Conservation (phyloP, 2,329 filamentous ascomycete genomes). For the Tolypocladium endophyticum region DNA sequence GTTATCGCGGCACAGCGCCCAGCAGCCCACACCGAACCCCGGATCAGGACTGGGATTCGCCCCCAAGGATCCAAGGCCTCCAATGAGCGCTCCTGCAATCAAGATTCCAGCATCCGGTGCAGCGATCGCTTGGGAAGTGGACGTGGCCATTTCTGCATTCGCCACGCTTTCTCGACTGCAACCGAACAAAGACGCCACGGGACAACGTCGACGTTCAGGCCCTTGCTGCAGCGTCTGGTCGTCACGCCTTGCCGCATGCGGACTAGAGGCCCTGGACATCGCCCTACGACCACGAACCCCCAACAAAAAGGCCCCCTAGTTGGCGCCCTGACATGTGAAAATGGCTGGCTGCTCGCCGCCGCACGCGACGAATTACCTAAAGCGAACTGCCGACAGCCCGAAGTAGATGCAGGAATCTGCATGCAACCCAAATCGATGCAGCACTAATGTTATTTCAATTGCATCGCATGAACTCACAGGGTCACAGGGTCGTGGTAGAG, state of each 20-base stretch:
- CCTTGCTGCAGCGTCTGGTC: background rate
- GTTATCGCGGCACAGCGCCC: background rate
- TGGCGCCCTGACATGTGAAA: conserved; percentile 1
- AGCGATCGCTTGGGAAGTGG: background rate
- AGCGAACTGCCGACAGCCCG: background rate
- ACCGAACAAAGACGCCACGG: background rate
- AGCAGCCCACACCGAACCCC: background rate
- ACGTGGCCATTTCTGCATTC: background rate
- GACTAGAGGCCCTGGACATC: background rate
- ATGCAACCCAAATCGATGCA: background rate
- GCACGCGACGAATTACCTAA: background rate
- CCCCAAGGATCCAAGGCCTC: background rate
- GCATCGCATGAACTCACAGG: background rate
- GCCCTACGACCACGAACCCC: background rate
- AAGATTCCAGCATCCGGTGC: background rate
- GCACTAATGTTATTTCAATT: background rate
- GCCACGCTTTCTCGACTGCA: background rate
- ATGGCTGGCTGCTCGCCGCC: background rate
- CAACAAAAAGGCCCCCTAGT: background rate
- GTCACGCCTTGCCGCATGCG: background rate
- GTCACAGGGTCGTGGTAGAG: background rate
- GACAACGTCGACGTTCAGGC: background rate
- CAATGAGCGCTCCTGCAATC: background rate
- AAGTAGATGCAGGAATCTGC: background rate
- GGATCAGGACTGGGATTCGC: background rate